Percentiles rank a stretch among this genome's conserved stretches.
Conservation (phyloP, 75 land plant species). For the Chamaecyparis obtusa region DNA sequence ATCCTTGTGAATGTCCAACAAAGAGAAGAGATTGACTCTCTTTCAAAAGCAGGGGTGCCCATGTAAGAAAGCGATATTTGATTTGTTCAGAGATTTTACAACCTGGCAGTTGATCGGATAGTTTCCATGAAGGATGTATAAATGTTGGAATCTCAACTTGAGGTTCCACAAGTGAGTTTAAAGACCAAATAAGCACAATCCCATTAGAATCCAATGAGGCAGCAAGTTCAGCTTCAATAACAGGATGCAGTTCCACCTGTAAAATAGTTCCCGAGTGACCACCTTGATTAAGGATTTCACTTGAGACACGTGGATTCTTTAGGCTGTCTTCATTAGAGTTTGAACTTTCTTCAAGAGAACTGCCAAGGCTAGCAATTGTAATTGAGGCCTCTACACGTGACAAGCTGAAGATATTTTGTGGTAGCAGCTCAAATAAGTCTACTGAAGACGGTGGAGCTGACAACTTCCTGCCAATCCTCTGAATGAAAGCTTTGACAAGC, state of each 20-base stretch:
- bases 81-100: constrained; percentile 6
- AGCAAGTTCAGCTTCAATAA: constrained; percentile 54
- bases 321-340: background rate
- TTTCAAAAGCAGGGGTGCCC: constrained; percentile 66
- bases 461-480: constrained; percentile 27
- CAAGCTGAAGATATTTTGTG: constrained; percentile 52
- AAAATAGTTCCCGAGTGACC: constrained; percentile 68
- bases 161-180: constrained; percentile 31
- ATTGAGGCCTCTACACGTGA: constrained; percentile 41
- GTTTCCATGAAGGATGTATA: constrained; percentile 55
- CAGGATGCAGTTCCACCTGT: constrained; percentile 71
- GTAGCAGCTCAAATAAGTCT: constrained; percentile 60
- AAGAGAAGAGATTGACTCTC: constrained; percentile 46
- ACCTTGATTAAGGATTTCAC: constrained; percentile 36
- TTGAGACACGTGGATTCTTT: constrained; percentile 24
- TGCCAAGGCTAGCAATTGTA: constrained; percentile 26
- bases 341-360: constrained; percentile 9
- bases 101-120: constrained; percentile 35
- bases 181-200: constrained; percentile 67
- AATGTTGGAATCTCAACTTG: constrained; percentile 23
- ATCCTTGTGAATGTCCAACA: constrained; percentile 45
- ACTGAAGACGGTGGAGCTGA: constrained; percentile 62
- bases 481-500: constrained; percentile 51
- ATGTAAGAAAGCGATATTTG: constrained; percentile 43
- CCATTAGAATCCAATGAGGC: constrained; percentile 85